Base-by-base conservation (phyloP, 2,329 filamentous ascomycete genomes). In the Fusarium chuoi region DNA sequence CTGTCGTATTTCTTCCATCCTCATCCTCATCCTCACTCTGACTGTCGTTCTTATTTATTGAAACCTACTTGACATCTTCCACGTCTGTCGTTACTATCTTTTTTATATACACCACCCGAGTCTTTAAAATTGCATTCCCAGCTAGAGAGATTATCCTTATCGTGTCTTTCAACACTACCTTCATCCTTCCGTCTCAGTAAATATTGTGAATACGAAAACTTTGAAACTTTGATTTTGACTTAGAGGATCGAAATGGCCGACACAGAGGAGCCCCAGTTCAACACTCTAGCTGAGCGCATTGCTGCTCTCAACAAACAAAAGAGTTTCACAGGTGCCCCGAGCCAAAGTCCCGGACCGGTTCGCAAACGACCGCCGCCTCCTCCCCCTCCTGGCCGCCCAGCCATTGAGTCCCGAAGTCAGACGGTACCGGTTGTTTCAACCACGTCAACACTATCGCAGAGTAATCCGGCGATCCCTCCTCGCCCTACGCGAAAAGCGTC, bases 281-380 rank as follows among this genome's bases (percentile, higher is more conserved):
- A 84, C 66, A 87, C 87, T 13, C 85, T 92, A 33, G 86, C 88
- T 9, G 89, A 91, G 80, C 86, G 90, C 59, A 92, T 92, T 71
- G 89, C 90, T 15, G 90, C 90, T 36, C 85, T 92, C 71, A 91
- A 91, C 75, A 83, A 84, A 77, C 87, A 91, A 80, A 89, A 89
- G 81, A 89, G 88, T 83, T 89, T 91, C 82, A 83, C 83, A 82
- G 83, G 82, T 60, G 69, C 81, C 33, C 63, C 59, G 62, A 68
- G 45, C 15, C 82, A 82, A 38, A 78, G 82, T 20, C 81, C 83
- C 28, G 80, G 81, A 61, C 81, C 85, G 30, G 83, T 85, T 33
- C 87, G 86, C 85, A 87, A 70, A 62, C 72, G 79, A 49, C 78
- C 78, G 11, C 79, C 81, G 18, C 80, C 81, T 35, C 81, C 82